A percentile compares a stretch with the other conserved stretches of the same genome.
phyloP scores from a whole-genome alignment of 352 stramenopile genomes.

The Pythium monospermum region DNA sequence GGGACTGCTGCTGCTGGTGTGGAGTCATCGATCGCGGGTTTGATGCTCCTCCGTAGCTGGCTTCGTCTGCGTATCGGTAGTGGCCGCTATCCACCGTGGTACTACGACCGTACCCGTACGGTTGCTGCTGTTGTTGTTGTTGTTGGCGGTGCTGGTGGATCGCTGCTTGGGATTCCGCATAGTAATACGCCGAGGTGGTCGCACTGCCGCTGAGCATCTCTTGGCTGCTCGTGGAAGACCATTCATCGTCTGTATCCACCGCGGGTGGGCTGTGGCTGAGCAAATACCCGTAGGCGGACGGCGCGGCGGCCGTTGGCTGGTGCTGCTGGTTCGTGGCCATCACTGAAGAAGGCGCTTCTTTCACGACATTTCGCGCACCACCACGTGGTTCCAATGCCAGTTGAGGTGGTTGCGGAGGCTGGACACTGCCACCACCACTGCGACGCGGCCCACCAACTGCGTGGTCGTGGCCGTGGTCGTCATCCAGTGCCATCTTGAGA shows the following conservation, averaged over 20 bases:
- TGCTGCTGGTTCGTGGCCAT: neutral
- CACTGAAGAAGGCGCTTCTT: too few species aligned
- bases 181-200: slow-evolving; percentile 10
- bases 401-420: too few species aligned
- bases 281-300: slow-evolving; percentile 7
- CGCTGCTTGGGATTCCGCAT: slow-evolving; percentile 8
- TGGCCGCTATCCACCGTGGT: slow-evolving; percentile 1
- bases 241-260: slow-evolving; percentile 20
- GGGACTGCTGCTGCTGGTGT: slow-evolving; percentile 6
- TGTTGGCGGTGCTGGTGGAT: slow-evolving; percentile 2
- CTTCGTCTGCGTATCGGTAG: slow-evolving; percentile 12
- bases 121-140: slow-evolving; percentile 1
- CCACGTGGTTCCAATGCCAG: too few species aligned
- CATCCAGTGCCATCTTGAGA: slow-evolving; percentile 65
- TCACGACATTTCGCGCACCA: too few species aligned
- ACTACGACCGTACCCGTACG: slow-evolving; percentile 2
- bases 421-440: too few species aligned
- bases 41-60: neutral
- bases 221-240: slow-evolving; percentile 19
- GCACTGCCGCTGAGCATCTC: slow-evolving; percentile 16
- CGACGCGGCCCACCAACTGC: too few species aligned
- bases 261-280: slow-evolving; percentile 17
- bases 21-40: too few species aligned
- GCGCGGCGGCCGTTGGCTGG: neutral
- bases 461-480: too few species aligned